Base-by-base conservation (phyloP, 805 yeast genomes). In the Barnettozyma siamensis region DNA sequence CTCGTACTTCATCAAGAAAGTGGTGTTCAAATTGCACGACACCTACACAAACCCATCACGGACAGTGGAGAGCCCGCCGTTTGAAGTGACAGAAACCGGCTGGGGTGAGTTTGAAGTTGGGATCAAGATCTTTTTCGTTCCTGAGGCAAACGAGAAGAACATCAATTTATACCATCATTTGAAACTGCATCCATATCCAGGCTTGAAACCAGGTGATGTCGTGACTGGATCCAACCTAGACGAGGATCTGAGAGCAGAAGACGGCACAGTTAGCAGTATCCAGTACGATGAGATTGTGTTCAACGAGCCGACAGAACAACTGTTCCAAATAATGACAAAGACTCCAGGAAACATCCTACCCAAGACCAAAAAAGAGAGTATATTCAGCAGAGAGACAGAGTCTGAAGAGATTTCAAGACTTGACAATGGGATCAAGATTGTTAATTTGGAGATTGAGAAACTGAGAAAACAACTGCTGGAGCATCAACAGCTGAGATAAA, bases 91-190 rank as follows among this genome's bases (percentile, higher is more conserved):
- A 2, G 99, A 93, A 57, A 86, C 98, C 0, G 99, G 99, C 0
- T 93, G 99, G 99, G 99, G 99, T 50, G 99, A 93, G 62, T 93
- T 93, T 63, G 99, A 93, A 57, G 83, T 93, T 46, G 77, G 85
- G 29, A 80, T 93, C 41, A 86, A 89, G 58, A 76, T 93, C 15
- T 89, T 81, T 60, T 93, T 93, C 61, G 81, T 80, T 30, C 73
- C 81, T n/a, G 95, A 86, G 24, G 82, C 94, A 13, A 82, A 80
- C 51, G 99, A 93, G 58, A 93, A 93, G 66, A 81, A 84, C 61
- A 66, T 93, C 35, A 83, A 80, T 32, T 69, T 93, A 37, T 86
- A 88, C 57, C 99, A 93, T 58, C 96, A 86, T 48, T 67, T 93
- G 52, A 87, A 89, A 59, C 70, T 93, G 27, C 99, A 93, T 66